phyloP scores from a whole-genome alignment of 208 protist genomes.

The Wallacemonas sp. region DNA sequence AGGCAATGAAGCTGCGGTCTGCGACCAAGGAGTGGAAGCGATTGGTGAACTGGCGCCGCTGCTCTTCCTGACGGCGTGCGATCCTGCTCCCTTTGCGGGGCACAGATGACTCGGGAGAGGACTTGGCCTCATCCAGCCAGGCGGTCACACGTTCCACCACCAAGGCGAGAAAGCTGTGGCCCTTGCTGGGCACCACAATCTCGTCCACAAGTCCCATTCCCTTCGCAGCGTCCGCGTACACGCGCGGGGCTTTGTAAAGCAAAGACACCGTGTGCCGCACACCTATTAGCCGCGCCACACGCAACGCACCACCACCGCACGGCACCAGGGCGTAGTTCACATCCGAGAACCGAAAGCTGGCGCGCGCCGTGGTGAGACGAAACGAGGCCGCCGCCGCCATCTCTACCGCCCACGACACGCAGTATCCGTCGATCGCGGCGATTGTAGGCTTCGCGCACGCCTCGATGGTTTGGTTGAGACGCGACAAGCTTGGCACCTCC shows the following conservation, averaged over 20 bases:
- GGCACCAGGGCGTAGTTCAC: constrained; percentile 74
- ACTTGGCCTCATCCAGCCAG: not conserved
- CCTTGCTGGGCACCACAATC: constrained; percentile 12
- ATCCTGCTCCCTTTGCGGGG: no score
- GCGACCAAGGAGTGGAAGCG: constrained; percentile 12
- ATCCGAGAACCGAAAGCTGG: constrained; percentile 60
- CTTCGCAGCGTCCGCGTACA: constrained; percentile 51
- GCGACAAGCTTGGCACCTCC: constrained; percentile 51
- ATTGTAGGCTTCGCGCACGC: constrained; percentile 64
- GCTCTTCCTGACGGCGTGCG: not conserved
- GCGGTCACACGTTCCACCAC: not conserved
- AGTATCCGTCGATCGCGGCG: constrained; percentile 65
- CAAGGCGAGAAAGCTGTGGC: not conserved
- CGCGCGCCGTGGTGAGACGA: constrained; percentile 40
- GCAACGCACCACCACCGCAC: constrained; percentile 74
- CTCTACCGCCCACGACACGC: constrained; percentile 77
- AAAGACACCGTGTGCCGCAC: constrained; percentile 40
- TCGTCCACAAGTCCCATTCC: constrained; percentile 63
- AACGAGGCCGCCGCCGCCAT: constrained; percentile 69
- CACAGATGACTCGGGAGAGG: no score
- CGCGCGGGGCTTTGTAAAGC: constrained; percentile 31
- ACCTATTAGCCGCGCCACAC: constrained; percentile 69
- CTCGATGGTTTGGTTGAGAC: constrained; percentile 50
- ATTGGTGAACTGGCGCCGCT: not conserved
- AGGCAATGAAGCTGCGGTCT: constrained; percentile 38